Base-by-base conservation (phyloP, 768 basidiomycete species). In the Boletus subcaerulescens region DNA sequence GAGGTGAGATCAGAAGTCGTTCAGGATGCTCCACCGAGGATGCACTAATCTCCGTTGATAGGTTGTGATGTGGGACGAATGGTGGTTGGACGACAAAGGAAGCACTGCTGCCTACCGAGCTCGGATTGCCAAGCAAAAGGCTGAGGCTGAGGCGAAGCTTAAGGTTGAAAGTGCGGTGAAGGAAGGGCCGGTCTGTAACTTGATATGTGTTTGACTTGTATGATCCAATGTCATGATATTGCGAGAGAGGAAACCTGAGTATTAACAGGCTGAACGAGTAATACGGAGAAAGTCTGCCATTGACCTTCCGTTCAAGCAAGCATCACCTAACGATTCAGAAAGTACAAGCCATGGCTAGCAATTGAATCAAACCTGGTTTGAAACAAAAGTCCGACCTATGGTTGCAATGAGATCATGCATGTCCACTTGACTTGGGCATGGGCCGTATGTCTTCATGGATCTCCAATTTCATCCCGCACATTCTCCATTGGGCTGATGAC, bases 71-170 rank as follows among this genome's bases (percentile, higher is more conserved):
- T 60, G 58, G 58, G 60, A 47, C 7, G 17, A 0, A 4, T 60
- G 53, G 60, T 60, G 60, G 60, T 20, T 60, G 43, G 58, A 56
- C 44, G 22, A 60, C 17, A 56, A 39, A 2, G 58, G 60, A 24
- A 60, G 58, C 35, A 56, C 60, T 26, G 60, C 60, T 22, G 48
- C 50, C 24, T 56, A 56, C 14, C 50, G 60, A 26, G 47, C 60
- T 14, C 48, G 54, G 35, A 53, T 50, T 5, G 48, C 60, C 29
- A 61, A 11, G 45, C 54, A 60, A 33, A 15, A 56, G 24, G 58
- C 53, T 10, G 41, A 60, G 31, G 48, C 53, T 3, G 42, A 60
- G 26, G 48, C 54, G 2, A 49, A 35, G 26, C 44, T 50, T 20
- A 29, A 56, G 15, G 36, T 31, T 5, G 54, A 50, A 31, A 36